These are phyloP conservation scores for Cinnamomum chago DNA, from an alignment of 164 flowering plant species.

Conservation along the genomic window DNA sequence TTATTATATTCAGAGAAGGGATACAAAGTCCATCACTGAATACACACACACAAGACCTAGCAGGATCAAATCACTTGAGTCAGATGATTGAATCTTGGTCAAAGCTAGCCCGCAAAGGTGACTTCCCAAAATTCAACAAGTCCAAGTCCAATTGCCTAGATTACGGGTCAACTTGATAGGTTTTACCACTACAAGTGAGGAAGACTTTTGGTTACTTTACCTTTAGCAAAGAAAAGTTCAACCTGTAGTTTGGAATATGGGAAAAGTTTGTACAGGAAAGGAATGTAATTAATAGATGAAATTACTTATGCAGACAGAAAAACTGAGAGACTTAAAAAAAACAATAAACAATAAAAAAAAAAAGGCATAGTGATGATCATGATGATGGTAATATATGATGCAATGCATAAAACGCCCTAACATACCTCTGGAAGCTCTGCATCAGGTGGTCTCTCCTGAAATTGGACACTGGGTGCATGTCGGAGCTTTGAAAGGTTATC, in stretches of 20 bases:
- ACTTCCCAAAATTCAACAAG: background rate
- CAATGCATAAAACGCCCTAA: background rate
- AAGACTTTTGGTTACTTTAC: background rate
- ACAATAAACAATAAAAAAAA: background rate
- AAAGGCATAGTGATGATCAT: too few species aligned
- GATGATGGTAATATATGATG: background rate
- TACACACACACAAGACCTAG: too few species aligned
- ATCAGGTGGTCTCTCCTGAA: constrained; percentile 78
- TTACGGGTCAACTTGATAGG: background rate
- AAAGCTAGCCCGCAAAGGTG: background rate
- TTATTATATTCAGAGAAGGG: background rate
- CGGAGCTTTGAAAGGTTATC: constrained; percentile 65
- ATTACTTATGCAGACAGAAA: background rate
- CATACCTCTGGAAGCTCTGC: constrained; percentile 68
- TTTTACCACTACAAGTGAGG: background rate
- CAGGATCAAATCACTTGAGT: background rate
- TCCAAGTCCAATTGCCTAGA: background rate
- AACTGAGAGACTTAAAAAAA: too few species aligned
- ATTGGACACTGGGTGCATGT: constrained; percentile 83
- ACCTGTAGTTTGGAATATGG: background rate
- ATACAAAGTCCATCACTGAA: background rate
- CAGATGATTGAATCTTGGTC: background rate
- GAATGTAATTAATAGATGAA: background rate
- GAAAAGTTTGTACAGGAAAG: background rate
- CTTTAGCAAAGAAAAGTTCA: background rate